Conservation (phyloP, 1,284 basidiomycete genomes). For the Rhodotorula mucilaginosa region DNA sequence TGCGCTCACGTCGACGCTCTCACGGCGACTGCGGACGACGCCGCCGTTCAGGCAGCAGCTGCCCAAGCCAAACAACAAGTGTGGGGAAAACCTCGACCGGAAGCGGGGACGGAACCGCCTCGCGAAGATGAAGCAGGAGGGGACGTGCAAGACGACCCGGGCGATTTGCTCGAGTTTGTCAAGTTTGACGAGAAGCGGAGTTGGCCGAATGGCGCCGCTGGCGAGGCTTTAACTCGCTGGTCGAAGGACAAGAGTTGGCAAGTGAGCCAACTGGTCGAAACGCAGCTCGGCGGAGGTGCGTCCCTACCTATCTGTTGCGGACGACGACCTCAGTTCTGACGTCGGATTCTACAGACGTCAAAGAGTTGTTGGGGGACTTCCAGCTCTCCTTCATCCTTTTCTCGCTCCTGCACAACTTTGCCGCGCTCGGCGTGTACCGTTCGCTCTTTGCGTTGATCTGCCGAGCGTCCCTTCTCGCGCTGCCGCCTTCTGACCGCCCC, state of each 20-base stretch:
- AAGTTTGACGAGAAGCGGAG: slow-evolving; percentile 50
- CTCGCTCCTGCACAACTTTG: slow-evolving; percentile 51
- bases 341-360: slow-evolving; percentile 43
- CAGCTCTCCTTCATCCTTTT: slow-evolving; percentile 53
- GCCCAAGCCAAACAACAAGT: background rate
- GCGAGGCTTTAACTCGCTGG: slow-evolving; percentile 50
- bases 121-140: slow-evolving; percentile 7
- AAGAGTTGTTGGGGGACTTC: slow-evolving; percentile 48
- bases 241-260: slow-evolving; percentile 53
- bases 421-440: slow-evolving; percentile 50
- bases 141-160: slow-evolving; percentile 25
- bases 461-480: slow-evolving; percentile 32
- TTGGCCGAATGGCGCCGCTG: slow-evolving; percentile 51
- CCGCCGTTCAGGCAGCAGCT: background rate
- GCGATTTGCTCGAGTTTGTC: slow-evolving; percentile 44
- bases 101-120: slow-evolving; percentile 9
- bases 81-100: slow-evolving; percentile 9
- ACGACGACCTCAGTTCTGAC: background rate
- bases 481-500: slow-evolving; percentile 37
- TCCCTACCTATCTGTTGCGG: background rate
- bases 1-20: slow-evolving; percentile 47
- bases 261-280: slow-evolving; percentile 44
- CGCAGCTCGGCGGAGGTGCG: slow-evolving; percentile 48
- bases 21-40: slow-evolving; percentile 31
- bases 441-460: slow-evolving; percentile 48